Conservation (phyloP, 495 filamentous ascomycete genomes). For the Alectoria sarmentosa region DNA sequence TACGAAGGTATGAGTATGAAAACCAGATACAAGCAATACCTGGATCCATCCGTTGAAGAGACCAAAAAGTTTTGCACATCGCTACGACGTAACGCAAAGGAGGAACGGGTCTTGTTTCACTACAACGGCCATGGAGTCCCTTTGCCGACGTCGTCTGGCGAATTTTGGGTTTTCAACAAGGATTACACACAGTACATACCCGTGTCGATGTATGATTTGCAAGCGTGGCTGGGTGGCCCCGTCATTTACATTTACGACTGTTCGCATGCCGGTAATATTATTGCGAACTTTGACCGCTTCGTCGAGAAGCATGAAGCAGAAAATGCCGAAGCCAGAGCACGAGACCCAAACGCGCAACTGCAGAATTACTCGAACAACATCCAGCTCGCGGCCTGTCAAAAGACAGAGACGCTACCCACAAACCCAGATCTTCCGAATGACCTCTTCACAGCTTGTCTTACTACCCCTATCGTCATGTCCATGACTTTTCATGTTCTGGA, state of each 20-base stretch:
- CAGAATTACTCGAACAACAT: constrained; percentile 73
- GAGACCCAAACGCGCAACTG: constrained; percentile 65
- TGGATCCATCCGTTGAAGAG: constrained; percentile 94
- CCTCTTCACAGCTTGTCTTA: constrained; percentile 92
- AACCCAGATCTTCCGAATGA: constrained; percentile 92
- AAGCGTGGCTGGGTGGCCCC: constrained; percentile 91
- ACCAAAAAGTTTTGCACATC: constrained; percentile 92
- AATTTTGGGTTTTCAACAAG: constrained; percentile 99
- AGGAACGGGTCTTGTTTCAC: constrained; percentile 91
- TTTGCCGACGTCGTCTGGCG: constrained; percentile 87
- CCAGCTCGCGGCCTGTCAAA: constrained; percentile 85
- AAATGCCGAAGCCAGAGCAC: constrained; percentile 60
- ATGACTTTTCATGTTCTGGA: constrained; percentile 90
- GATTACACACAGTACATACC: constrained; percentile 99
- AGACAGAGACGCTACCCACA: constrained; percentile 89
- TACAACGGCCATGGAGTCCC: constrained; percentile 99
- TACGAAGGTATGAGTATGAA: constrained; percentile 92
- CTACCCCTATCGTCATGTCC: constrained; percentile 94
- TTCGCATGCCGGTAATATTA: constrained; percentile 90
- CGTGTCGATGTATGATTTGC: constrained; percentile 90
- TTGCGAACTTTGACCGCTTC: constrained; percentile 88
- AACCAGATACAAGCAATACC: constrained; percentile 91
- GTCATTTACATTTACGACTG: constrained; percentile 98
- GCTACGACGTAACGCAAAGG: constrained; percentile 82
- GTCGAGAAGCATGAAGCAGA: constrained; percentile 89